A percentile compares a stretch with the other conserved stretches of the same genome.
These are phyloP conservation scores for Asterionellopsis glacialis DNA, from an alignment of 108 stramenopile genomes.

Conservation along the genomic window DNA sequence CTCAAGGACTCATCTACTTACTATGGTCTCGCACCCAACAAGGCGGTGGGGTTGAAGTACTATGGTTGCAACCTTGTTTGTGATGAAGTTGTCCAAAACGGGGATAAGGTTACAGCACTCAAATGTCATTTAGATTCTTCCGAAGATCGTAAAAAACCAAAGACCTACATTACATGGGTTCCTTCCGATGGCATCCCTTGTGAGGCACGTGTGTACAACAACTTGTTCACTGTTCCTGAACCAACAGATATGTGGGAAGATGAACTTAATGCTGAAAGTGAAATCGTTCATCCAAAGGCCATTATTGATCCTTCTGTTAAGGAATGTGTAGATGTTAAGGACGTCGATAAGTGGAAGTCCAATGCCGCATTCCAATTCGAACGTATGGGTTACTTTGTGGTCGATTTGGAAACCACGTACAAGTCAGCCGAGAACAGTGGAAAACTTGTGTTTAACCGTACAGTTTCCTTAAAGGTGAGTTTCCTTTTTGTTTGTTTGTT, in stretches of 20 bases:
- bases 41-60: slow-evolving; percentile 93
- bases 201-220: slow-evolving; percentile 90
- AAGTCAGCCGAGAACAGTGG: slow-evolving; percentile 50
- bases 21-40: slow-evolving; percentile 91
- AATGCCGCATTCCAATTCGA: slow-evolving; percentile 90
- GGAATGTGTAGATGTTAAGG: slow-evolving; percentile 42
- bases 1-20: slow-evolving; percentile 73
- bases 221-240: slow-evolving; percentile 86
- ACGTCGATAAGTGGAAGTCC: slow-evolving; percentile 63
- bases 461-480: slow-evolving; percentile 60
- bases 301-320: slow-evolving; percentile 76
- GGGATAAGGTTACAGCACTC: slow-evolving; percentile 46
- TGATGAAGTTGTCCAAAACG: slow-evolving; percentile 42
- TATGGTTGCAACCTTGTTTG: slow-evolving; percentile 78
- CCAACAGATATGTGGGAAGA: slow-evolving; percentile 89
- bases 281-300: slow-evolving; percentile 66
- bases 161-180: slow-evolving; percentile 78
- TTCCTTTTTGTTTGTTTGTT: no score
- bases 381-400: slow-evolving; percentile 95
- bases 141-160: slow-evolving; percentile 67
- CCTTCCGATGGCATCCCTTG: slow-evolving; percentile 59
- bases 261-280: slow-evolving; percentile 85
- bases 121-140: slow-evolving; percentile 62
- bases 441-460: slow-evolving; percentile 90
- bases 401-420: slow-evolving; percentile 88